phyloP scores from a whole-genome alignment of 2,329 filamentous ascomycete species.

The Ophiocordyceps camponoti-floridani region DNA sequence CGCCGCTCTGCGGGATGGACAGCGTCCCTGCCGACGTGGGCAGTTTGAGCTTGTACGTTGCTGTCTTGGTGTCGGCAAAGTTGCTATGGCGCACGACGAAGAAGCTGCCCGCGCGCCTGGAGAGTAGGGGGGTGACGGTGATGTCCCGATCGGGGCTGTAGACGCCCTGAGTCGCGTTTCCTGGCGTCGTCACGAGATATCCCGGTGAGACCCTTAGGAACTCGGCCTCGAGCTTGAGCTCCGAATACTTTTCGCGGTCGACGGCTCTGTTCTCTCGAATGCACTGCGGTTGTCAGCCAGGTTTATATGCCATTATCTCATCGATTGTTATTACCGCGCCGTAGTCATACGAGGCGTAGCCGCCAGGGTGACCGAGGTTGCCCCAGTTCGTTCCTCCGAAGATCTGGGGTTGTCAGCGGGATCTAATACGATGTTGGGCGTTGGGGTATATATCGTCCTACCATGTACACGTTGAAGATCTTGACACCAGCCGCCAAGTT shows the following conservation, averaged over 20 bases:
- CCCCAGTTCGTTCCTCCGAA: constrained; percentile 76
- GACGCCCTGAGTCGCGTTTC: constrained; percentile 27
- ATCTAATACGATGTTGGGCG: no score
- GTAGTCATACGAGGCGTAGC: constrained; percentile 41
- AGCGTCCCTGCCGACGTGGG: constrained; percentile 38
- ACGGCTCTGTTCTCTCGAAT: constrained; percentile 55
- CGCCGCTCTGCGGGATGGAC: constrained; percentile 39
- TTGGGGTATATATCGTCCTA: constrained; percentile 8
- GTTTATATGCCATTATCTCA: not conserved
- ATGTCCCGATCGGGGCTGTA: constrained; percentile 33
- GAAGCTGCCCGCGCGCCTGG: constrained; percentile 35
- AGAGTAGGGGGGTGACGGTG: constrained; percentile 42
- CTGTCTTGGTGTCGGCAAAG: constrained; percentile 39
- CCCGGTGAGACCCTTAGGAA: constrained; percentile 57
- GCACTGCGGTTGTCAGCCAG: constrained; percentile 1
- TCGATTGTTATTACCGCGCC: constrained; percentile 16
- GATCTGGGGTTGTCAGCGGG: constrained; percentile 18
- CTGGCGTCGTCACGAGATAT: constrained; percentile 43
- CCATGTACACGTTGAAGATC: constrained; percentile 63
- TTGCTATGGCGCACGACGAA: constrained; percentile 50
- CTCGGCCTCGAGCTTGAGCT: constrained; percentile 59
- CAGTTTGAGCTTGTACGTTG: constrained; percentile 45
- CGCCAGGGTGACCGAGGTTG: constrained; percentile 52
- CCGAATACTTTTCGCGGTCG: constrained; percentile 58
- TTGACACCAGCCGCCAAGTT: constrained; percentile 46